Evolutionary conservation across 2,329 filamentous ascomycete genomes (phyloP), one percentile per base, ranked within the genome.

Genomic region (Chaetomium strumarium): DNA sequence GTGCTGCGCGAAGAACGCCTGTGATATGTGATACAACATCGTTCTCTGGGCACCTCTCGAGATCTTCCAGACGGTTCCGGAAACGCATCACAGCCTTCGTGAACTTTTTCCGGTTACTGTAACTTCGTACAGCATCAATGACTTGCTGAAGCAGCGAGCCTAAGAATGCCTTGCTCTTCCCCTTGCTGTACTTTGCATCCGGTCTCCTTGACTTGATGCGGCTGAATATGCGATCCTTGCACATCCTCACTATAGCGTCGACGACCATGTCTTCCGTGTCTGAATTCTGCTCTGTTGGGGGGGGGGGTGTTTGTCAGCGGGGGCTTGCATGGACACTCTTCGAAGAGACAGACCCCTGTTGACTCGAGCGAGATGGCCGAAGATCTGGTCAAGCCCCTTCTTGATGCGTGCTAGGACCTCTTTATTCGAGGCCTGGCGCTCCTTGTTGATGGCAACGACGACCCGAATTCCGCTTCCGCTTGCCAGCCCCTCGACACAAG

Each of bases 391-490:
- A n/a, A 61, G 52, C 0, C 60, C 60, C 1, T 31, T 17, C 37
- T 57, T 45, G 36, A 62, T 59, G 8, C 41, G 44, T 1, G 12
- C 5, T 16, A 62, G 10, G 13, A 56, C 17, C 0, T 17, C 31
- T 11, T 45, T 36, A 4, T 17, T 48, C 13, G 40, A 51, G 1
- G 11, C 30, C 9, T 39, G 19, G 1, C 11, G 6, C 16, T 37
- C 20, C 38, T 55, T 59, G 30, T 62, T 62, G 51, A 62, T 49
- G 3, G 60, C 57, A 19, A 60, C 17, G 9, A 57, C 38, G 1
- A 62, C 50, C 2, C 54, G 46, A 4, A 58, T 24, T 5, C 49
- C 52, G 1, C 17, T 40, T 17, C 16, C 17, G 4, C 7, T 6
- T 0, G 44, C 5, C 3, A 54, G 16, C 42, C 60, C 57, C 29